Evolutionary conservation across 306 rosid species (phyloP), one percentile per base, ranked within the genome.

Genomic region (Prunus fruticosa): DNA sequence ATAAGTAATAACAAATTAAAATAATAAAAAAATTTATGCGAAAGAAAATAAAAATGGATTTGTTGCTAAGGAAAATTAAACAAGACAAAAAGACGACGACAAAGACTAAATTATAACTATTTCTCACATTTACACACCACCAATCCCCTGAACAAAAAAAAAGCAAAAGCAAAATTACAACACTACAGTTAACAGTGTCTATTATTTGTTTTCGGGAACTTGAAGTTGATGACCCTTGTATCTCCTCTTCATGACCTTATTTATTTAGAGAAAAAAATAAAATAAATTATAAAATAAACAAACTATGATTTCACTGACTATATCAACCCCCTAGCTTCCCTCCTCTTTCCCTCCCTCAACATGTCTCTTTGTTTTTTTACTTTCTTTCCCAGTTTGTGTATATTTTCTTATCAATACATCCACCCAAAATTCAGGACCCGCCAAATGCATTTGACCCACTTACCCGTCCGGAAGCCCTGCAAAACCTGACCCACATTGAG

Each of bases 191-290:
- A 34, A 23, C 51, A 72, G 12, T n/a, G 32, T 45, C 32, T 47
- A 4, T 82, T 82, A 50, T 85, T 88, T 80, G 62, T 84, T 80
- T 72, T 81, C 72, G 80, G 78, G 83, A 87, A 81, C 50, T 63
- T 67, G 73, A 81, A 79, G 56, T 58, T 38, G 30, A 57, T 71
- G 25, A 71, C 25, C 76, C 53, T 8, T 32, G 12, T 71, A 20
- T 43, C 22, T 79, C 69, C 69, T 54, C 79, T 52, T 66, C 82
- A 12, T 79, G 67, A 73, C 67, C 84, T 89, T 88, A 88, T 85
- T 91, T 84, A 82, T 81, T 76, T 84, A 66, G 74, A 76, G 89
- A 83, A 89, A 86, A 89, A 78, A 83, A 85, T 82, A 85, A 88
- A 87, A 82, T 84, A 82, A 84, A 88, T 81, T 76, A 80, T 69